Evolutionary conservation across 176 grass and related monocot genomes (phyloP), one percentile per base, ranked within the genome.

Genomic region (Aechmea fasciata): DNA sequence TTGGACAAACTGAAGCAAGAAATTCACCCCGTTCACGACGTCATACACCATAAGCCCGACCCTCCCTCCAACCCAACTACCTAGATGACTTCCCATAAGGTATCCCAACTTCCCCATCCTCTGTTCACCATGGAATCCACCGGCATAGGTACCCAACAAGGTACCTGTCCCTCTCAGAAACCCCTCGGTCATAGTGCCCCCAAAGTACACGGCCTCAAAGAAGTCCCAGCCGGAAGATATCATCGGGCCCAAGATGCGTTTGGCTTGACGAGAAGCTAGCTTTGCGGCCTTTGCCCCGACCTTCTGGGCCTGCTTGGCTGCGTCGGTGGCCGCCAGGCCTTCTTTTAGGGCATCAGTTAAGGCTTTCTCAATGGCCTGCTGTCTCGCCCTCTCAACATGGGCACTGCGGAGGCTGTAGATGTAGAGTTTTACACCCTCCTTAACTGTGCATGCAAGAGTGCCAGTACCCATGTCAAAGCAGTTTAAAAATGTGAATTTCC

Each of bases 41-140:
- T 99, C 95, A 62, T 99, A 99, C 8, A 99, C 81, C 95, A 99
- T 99, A 77, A 99, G 57, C 69, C 95, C 95, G 57, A 99, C 83
- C 75, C 95, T 84, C 82, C 84, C 95, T 11, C 95, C 95, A 52
- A 85, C 79, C 95, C 95, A 99, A 64, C 95, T 99, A 11, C 95
- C 95, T 9, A 99, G 53, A 68, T 99, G 95, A 64, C 95, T 99
- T 64, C 95, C 95, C 11, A 80, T 59, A 57, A 99, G 90, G 74
- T 99, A 99, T 15, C 95, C 95, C 7, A 99, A 25, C 65, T 64
- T 90, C 22, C 95, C 90, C 73, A 94, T 41, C 67, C 90, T 93
- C 82, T 90, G 84, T 72, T 99, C 95, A 3, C 90, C 95, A 25
- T 88, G 87, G 75, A 79, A 99, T 17, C 95, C 95, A 54, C 89